Percentiles rank a stretch among this genome's conserved stretches.
phyloP scores from a whole-genome alignment of 2,329 filamentous ascomycete species.

The Pseudogymnoascus sp. region DNA sequence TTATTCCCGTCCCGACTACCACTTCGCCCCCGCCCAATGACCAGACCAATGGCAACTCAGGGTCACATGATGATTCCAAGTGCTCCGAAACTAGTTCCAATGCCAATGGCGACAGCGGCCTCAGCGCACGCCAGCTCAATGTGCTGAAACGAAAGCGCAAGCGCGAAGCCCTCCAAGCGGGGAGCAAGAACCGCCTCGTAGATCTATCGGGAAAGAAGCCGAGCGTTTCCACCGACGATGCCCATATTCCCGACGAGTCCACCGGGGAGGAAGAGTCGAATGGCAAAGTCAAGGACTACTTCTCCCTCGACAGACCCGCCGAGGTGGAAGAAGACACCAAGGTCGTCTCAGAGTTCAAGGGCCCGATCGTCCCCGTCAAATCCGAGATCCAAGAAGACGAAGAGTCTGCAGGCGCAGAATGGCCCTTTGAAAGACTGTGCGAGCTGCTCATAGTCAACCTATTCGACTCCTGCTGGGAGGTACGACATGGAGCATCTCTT shows the following conservation, averaged over 20 bases:
- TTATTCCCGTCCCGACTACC: slow-evolving; percentile 13
- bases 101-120: slow-evolving; percentile 48
- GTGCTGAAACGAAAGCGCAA: slow-evolving; percentile 92
- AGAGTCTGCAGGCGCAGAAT: slow-evolving; percentile 70
- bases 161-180: slow-evolving; percentile 77
- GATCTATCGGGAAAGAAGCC: slow-evolving; percentile 63
- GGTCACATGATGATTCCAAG: slow-evolving; percentile 34
- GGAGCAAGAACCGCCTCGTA: slow-evolving; percentile 82
- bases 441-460: slow-evolving; percentile 91
- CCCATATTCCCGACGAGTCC: slow-evolving; percentile 47
- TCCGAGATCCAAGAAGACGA: slow-evolving; percentile 74
- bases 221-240: slow-evolving; percentile 20
- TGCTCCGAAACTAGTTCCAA: slow-evolving; percentile 13
- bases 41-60: slow-evolving; percentile 32
- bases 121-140: slow-evolving; percentile 92
- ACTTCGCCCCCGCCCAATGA: slow-evolving; percentile 16
- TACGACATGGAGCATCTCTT: slow-evolving; percentile 92
- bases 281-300: slow-evolving; percentile 67
- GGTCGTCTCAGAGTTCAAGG: slow-evolving; percentile 93
- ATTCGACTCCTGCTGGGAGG: slow-evolving; percentile 91
- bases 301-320: slow-evolving; percentile 71
- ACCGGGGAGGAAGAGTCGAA: slow-evolving; percentile 55
- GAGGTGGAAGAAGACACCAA: slow-evolving; percentile 84
- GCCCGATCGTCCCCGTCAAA: slow-evolving; percentile 69
- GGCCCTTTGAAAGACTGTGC: slow-evolving; percentile 90